Evolutionary conservation across 1,284 basidiomycete genomes (phyloP), one percentile per base, ranked within the genome.

Genomic region (Pterula multifida): DNA sequence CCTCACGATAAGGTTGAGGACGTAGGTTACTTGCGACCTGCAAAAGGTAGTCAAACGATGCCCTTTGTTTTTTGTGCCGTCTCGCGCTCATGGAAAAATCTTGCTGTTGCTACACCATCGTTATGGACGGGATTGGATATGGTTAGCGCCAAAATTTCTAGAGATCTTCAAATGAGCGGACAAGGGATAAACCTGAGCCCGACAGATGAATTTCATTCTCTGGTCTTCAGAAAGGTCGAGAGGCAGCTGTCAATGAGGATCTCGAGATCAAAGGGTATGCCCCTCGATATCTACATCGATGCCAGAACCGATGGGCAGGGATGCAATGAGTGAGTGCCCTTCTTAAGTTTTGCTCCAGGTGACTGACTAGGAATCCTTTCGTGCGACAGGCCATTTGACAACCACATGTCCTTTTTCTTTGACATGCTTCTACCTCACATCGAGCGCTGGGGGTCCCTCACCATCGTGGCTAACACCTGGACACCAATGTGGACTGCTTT

Each of bases 71-170:
- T 77, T 46, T 68, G 73, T 0, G 61, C 65, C 32, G 76, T 80
- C 12, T 70, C 64, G 57, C 65, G 61, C 9, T 68, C 67, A 53
- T 81, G 78, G 78, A 67, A 77, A 36, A 53, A 57, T 22, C 63
- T 80, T 19, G 71, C 72, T 1, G 58, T 71, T 3, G 61, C 61
- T 19, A 75, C 74, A 3, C 65, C 76, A 1, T 63, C 67, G 25
- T 58, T 81, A 15, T 79, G 77, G 76, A 72, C 72, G 12, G 73
- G 66, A 52, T 60, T 80, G 3, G 74, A 71, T 53, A 61, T 78
- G 42, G 72, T 73, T 2, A 59, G 65, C 28, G 69, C 67, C 48
- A 58, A 70, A 56, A 52, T 72, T 17, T 36, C 17, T 45, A 47
- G 45, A 9, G 36, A 36, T 42, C 53, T 56, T 53, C 50, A 54